Percentiles rank a stretch among this genome's conserved stretches.
Conservation (phyloP, 768 basidiomycete genomes). For the Pholiota molesta region DNA sequence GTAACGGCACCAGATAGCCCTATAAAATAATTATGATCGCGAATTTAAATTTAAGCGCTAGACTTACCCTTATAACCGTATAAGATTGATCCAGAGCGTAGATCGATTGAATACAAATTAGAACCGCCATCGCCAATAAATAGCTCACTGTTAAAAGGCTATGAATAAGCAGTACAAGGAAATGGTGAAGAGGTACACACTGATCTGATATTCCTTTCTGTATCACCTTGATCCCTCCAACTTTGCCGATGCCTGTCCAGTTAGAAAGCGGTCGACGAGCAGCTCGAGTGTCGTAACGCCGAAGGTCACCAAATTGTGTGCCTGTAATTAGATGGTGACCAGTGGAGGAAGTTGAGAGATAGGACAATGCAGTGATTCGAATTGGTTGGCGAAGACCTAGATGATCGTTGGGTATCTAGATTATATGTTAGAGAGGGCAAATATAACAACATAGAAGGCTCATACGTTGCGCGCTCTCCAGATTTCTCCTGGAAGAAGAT, state of each 20-base stretch:
- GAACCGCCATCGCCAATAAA: slow-evolving; percentile 71
- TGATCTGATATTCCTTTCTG: slow-evolving; percentile 64
- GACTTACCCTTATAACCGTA: slow-evolving; percentile 69
- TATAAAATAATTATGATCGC: slow-evolving; percentile 24
- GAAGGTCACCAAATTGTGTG: slow-evolving; percentile 72
- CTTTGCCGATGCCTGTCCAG: slow-evolving; percentile 63
- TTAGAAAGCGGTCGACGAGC: slow-evolving; percentile 68
- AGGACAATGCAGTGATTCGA: slow-evolving; percentile 70
- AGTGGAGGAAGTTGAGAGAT: slow-evolving; percentile 44
- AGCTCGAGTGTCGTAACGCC: slow-evolving; percentile 76
- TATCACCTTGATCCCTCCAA: slow-evolving; percentile 61
- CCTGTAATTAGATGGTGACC: slow-evolving; percentile 66
- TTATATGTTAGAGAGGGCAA: not conserved
- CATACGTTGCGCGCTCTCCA: slow-evolving; percentile 86
- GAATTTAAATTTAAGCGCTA: not conserved
- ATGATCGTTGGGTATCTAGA: slow-evolving; percentile 70
- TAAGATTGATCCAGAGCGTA: slow-evolving; percentile 63
- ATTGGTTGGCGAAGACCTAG: slow-evolving; percentile 80
- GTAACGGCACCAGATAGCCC: slow-evolving; percentile 74
- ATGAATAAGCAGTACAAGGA: not conserved
- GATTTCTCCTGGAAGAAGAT: slow-evolving; percentile 69
- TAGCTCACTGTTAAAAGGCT: slow-evolving; percentile 51
- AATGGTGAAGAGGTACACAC: slow-evolving; percentile 41
- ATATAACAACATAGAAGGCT: not conserved
- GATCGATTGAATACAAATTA: slow-evolving; percentile 66